Evolutionary conservation across 176 grass and related monocot species (phyloP), one percentile per base, ranked within the genome.

Genomic region (Hyparrhenia diplandra): DNA sequence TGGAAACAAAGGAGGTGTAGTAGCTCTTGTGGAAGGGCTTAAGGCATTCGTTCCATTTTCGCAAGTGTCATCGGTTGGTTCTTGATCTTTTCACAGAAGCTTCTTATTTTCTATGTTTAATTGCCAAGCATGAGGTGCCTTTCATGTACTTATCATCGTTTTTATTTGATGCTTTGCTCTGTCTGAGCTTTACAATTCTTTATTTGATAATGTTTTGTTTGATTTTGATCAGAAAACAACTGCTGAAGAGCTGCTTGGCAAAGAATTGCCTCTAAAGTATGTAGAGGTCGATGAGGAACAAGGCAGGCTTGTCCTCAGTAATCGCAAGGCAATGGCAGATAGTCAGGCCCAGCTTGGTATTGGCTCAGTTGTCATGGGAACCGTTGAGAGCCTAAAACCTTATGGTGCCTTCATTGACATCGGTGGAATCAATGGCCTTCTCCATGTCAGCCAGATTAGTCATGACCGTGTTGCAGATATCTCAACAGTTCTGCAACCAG

Each of bases 391-490:
- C 79, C 80, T 99, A 51, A 99, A 99, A 81, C 96, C 96, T 28
- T 99, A 95, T 28, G 92, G 92, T 49, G 92, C 96, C 31, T 95
- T 99, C 68, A 90, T 99, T 68, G 92, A 99, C 34, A 99, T 99
- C 17, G 90, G 96, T 77, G 96, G 95, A 59, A 95, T 94, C 78
- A 98, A 95, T 85, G 95, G 95, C 32, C 92, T 98, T 87, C 85
- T 98, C 62, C 95, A 98, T 81, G 95, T 98, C 49, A 95, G 95
- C 87, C 95, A 98, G 79, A 98, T 98, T 75, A 98, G 95, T 93
- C 95, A 93, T 87, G 96, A 95, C 69, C 87, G 92, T 77, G 92
- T 99, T 71, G 84, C 90, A 1, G 92, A 99, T 76, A 94, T 99
- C 55, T 91, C 96, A 8, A 99, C 92, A 13, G 96, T 99, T 63